Conservation (phyloP, 2,329 filamentous ascomycete species). For the Plectosphaerella cucumerina region DNA sequence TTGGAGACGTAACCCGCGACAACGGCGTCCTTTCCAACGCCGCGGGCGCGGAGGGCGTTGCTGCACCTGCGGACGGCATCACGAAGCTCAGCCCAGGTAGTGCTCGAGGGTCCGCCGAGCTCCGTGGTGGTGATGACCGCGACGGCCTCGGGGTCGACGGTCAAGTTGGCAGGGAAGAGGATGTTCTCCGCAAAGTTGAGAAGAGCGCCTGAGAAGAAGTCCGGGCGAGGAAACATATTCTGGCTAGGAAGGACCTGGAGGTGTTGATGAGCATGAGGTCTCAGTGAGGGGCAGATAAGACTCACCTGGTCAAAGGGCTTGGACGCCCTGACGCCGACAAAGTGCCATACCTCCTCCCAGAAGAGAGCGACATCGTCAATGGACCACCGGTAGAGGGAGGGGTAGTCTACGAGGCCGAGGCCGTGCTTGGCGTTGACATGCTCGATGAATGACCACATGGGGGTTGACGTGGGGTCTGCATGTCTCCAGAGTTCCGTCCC, state of each 20-base stretch:
- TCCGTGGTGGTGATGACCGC: conserved; percentile 84
- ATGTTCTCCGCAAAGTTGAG: conserved; percentile 96
- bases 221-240: conserved; percentile 79
- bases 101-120: conserved; percentile 48
- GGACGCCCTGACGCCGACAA: conserved; percentile 70
- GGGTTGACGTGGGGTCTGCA: conserved; percentile 59
- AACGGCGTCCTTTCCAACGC: conserved; percentile 52
- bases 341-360: conserved; percentile 84
- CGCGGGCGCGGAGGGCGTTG: conserved; percentile 62
- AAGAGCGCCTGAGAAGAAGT: conserved; percentile 74
- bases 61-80: conserved; percentile 73
- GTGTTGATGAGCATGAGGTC: conserved; percentile 6
- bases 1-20: conserved; percentile 82
- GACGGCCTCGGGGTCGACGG: conserved; percentile 52
- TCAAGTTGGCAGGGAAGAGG: conserved; percentile 64
- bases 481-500: conserved; percentile 72
- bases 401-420: conserved; percentile 61
- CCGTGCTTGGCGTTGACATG: conserved; percentile 64
- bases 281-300: conserved; percentile 8
- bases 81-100: conserved; percentile 75
- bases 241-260: conserved; percentile 64
- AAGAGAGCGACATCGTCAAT: conserved; percentile 70
- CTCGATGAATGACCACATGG: conserved; percentile 69
- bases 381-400: conserved; percentile 82
- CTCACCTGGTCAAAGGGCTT: conserved; percentile 56